These are phyloP conservation scores for Pichia cabralensis DNA, from an alignment of 805 yeast genomes.

Conservation along the genomic window DNA sequence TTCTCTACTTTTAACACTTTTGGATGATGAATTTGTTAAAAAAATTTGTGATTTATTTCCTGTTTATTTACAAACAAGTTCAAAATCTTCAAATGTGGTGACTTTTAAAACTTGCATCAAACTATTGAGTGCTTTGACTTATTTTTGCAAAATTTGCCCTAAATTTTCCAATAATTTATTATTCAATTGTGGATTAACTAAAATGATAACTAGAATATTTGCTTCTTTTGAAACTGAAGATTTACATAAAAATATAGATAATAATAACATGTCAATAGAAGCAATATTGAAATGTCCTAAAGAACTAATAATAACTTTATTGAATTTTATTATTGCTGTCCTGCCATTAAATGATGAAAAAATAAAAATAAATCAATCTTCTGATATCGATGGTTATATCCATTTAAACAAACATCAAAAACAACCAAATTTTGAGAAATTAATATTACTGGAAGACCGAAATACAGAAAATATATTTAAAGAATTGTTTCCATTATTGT, in stretches of 20 bases:
- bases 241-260: not conserved
- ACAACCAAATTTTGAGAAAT: constrained; percentile 24
- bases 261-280: constrained; percentile 40
- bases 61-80: constrained; percentile 20
- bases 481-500: constrained; percentile 39
- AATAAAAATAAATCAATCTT: constrained; percentile 7
- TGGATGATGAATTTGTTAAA: constrained; percentile 27
- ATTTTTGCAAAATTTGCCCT: constrained; percentile 33
- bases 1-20: constrained; percentile 34
- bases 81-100: constrained; percentile 17
- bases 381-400: constrained; percentile 23
- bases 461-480: constrained; percentile 17
- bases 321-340: constrained; percentile 46
- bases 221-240: constrained; percentile 35
- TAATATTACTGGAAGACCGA: constrained; percentile 23
- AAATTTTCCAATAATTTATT: constrained; percentile 36
- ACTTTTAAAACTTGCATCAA: constrained; percentile 31
- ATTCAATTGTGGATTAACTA: constrained; percentile 41
- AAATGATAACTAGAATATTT: constrained; percentile 30
- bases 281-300: constrained; percentile 66
- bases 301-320: constrained; percentile 44
- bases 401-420: not conserved
- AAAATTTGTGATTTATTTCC: constrained; percentile 23
- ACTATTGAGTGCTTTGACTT: constrained; percentile 36
- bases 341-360: constrained; percentile 35